Conservation (phyloP, 257 asterid genomes). For the Petunia axillaris region DNA sequence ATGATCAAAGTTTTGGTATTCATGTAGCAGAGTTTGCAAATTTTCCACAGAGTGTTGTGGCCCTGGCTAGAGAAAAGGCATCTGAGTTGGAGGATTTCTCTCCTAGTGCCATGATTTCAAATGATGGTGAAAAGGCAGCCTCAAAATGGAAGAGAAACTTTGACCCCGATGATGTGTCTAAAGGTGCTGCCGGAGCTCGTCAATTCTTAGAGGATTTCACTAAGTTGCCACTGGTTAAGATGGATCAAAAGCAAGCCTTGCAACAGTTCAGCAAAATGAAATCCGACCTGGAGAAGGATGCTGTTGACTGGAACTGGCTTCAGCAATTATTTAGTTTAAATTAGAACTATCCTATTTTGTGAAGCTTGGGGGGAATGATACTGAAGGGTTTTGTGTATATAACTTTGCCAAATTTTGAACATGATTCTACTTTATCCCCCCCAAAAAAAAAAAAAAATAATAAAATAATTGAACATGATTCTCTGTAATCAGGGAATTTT, state of each 20-base stretch:
- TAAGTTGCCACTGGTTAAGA: conserved; percentile 73
- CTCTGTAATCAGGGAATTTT: conserved; percentile 6
- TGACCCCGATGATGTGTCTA: conserved; percentile 60
- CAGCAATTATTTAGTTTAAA: conserved; percentile 58
- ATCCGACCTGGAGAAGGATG: conserved; percentile 72
- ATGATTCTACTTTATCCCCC: no score
- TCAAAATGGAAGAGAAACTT: conserved; percentile 68
- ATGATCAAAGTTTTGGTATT: conserved; percentile 98
- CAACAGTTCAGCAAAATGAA: conserved; percentile 55
- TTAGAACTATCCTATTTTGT: conserved; percentile 20
- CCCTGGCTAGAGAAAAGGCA: conserved; percentile 95
- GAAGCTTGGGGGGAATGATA: not conserved
- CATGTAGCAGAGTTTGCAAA: conserved; percentile 99
- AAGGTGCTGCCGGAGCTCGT: conserved; percentile 74
- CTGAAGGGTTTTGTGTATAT: not conserved
- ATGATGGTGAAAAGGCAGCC: conserved; percentile 53
- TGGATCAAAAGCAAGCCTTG: conserved; percentile 64
- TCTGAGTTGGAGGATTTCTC: conserved; percentile 96
- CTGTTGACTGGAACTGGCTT: conserved; percentile 67
- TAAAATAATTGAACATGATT: not conserved
- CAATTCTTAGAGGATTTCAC: conserved; percentile 77
- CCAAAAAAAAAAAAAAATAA: no score
- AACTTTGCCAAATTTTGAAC: not conserved
- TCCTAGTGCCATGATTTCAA: conserved; percentile 44
- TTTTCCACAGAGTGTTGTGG: conserved; percentile 88